Base-by-base conservation (phyloP, 495 filamentous ascomycete genomes). In the Penicillium bialowiezense region DNA sequence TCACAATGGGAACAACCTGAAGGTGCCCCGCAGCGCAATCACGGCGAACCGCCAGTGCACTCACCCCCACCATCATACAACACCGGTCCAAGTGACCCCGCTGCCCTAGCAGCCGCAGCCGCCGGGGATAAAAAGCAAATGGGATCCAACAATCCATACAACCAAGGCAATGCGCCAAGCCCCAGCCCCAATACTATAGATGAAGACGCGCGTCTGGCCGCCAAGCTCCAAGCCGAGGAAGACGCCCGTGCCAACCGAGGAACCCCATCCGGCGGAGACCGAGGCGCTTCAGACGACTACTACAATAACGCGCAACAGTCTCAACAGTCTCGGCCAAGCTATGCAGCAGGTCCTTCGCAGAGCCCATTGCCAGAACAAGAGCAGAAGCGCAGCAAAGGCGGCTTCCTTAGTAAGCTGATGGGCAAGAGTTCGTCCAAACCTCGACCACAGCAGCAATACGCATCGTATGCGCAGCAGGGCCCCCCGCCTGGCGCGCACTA, bases 1-100 rank as follows among this genome's bases (percentile, higher is more conserved):
- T 95, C 91, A 4, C 86, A 90, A 79, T 96, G 90, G 90, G 87
- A 93, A 3, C 79, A 72, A 38, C 90, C 90, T 20, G 84, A 81
- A 32, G 70, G 74, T 41, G 80, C 86, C 14, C 74, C 81, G 47
- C 72, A 75, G n/a, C 75, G 74, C 18, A 65, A 73, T 23, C 54
- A 59, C 41, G 59, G 50, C 26, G 73, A 80, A 54, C 73, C 10
- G 76, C 83, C 7, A 60, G 68, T 23, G 81, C 72, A 18, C 72
- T 39, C 45, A 21, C 35, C 81, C 0, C 89, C 88, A 4, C 88
- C 89, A 3, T 74, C 78, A 39, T 91, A 93, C 69, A 63, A 73
- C 4, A 62, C 71, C 2, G 71, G 71, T 48, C 52, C 68, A 13
- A 54, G 54, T 4, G 61, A 72, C 32, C 50, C 67, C n/a, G 58